Evolutionary conservation across 2,329 filamentous ascomycete species (phyloP).

Genomic region (Fusarium duplospermum): DNA sequence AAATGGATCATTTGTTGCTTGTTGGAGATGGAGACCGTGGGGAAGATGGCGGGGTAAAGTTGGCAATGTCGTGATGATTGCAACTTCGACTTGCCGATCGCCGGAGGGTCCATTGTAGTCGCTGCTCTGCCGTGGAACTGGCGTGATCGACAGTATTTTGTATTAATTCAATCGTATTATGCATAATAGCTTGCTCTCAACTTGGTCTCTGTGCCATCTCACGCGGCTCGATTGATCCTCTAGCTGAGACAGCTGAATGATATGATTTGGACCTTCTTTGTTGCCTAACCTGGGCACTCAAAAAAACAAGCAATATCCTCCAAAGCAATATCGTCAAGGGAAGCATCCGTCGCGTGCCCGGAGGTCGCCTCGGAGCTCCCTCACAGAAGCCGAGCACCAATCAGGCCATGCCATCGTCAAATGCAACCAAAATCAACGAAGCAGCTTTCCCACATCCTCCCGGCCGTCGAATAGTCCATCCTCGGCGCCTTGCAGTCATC

Average conservation of each 20-base stretch:
- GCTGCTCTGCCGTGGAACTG: not conserved
- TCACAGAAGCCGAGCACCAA: not conserved
- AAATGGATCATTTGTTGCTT: not conserved
- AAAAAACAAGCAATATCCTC: not conserved
- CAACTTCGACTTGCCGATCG: conserved; percentile 27
- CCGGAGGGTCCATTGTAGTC: conserved; percentile 15
- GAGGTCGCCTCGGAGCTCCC: not conserved
- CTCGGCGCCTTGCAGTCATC: not conserved
- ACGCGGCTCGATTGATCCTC: too few species aligned
- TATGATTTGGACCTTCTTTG: not conserved
- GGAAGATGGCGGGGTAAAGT: conserved; percentile 34
- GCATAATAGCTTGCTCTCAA: not conserved
- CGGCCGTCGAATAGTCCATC: not conserved
- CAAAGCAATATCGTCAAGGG: not conserved
- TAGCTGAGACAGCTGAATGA: not conserved
- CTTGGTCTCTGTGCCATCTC: not conserved
- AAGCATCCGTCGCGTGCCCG: not conserved
- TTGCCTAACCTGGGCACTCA: not conserved
- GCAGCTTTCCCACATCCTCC: not conserved
- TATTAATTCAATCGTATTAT: not conserved
- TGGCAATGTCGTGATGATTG: conserved; percentile 32
- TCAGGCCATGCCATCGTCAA: not conserved
- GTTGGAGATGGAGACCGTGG: conserved; percentile 15
- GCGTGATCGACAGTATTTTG: not conserved
- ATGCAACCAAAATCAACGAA: not conserved